phyloP scores from a whole-genome alignment of 2,329 filamentous ascomycete genomes.

The Lecanicillium sp. region DNA sequence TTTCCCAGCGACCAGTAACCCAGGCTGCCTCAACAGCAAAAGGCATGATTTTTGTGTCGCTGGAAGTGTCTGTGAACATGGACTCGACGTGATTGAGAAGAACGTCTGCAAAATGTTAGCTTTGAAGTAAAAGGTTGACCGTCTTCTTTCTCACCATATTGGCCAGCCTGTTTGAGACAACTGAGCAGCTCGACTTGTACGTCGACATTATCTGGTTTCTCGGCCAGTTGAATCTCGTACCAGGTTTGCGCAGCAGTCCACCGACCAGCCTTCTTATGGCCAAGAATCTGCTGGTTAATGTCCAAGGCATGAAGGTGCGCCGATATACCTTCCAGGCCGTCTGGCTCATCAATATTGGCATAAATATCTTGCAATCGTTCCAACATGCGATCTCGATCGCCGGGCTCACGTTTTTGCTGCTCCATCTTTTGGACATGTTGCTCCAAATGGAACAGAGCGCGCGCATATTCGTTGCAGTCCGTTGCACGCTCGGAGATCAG shows the following conservation, averaged over 20 bases:
- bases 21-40: constrained; percentile 89
- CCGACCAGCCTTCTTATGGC: constrained; percentile 85
- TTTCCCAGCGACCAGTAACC: constrained; percentile 78
- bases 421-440: constrained; percentile 64
- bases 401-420: constrained; percentile 38
- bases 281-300: constrained; percentile 86
- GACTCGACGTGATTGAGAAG: constrained; percentile 81
- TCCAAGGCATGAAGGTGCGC: constrained; percentile 80
- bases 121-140: not conserved
- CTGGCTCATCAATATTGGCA: constrained; percentile 93
- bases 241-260: constrained; percentile 96
- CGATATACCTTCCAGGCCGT: constrained; percentile 92
- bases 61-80: constrained; percentile 51
- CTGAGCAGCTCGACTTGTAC: constrained; percentile 77
- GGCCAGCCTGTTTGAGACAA: constrained; percentile 91
- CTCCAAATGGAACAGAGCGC: constrained; percentile 91
- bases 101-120: constrained; percentile 52
- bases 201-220: constrained; percentile 69
- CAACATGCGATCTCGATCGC: constrained; percentile 60
- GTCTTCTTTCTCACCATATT: constrained; percentile 59
- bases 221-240: constrained; percentile 86
- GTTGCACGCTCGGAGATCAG: constrained; percentile 74
- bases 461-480: constrained; percentile 89
- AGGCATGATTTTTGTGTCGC: constrained; percentile 61
- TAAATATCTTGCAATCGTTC: constrained; percentile 88